Evolutionary conservation across 345 rosid genomes (phyloP), one percentile per base, ranked within the genome.

Genomic region (Citrus reticulata): DNA sequence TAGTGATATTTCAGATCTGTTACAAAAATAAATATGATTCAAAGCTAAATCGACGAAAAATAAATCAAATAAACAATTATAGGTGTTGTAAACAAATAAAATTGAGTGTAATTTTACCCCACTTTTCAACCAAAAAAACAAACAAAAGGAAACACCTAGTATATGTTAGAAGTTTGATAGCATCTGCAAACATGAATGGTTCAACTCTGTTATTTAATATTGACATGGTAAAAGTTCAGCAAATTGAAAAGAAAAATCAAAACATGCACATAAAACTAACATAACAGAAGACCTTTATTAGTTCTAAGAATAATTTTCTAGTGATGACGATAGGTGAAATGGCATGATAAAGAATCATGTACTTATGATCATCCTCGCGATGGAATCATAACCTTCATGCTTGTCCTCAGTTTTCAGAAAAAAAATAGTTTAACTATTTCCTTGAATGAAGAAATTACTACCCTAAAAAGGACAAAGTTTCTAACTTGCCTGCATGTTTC

Each of bases 401-500:
- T 61, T 27, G 22, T 46, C n/a, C 46, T 46, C 42, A 14, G 66
- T 30, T n/a, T 32, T 42, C 49, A 30, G 25, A 25, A 25, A 30
- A 25, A 30, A 64, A 39, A 19, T 24, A 62, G 39, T 69, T 51
- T 22, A 54, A 25, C 3, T 40, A 2, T 10, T 24, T 46, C 20
- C 29, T 24, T 29, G 30, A 51, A 32, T 25, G 19, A 60, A 16
- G 30, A 57, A 51, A 57, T 25, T 69, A 9, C 35, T 13, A n/a
- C 9, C n/a, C 34, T 51, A 6, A 20, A 46, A 34, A 14, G 25
- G n/a, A 64, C 60, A 32, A 34, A 46, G 55, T 37, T 72, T 73
- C 10, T 11, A 10, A 68, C 40, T 78, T 78, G 86, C 92, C 88
- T 93, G 98, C 93, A 93, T 91, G 81, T 92, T 92, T 73, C 97